These are phyloP conservation scores for Silybum marianum DNA, from an alignment of 129 eudicot species.

Conservation along the genomic window DNA sequence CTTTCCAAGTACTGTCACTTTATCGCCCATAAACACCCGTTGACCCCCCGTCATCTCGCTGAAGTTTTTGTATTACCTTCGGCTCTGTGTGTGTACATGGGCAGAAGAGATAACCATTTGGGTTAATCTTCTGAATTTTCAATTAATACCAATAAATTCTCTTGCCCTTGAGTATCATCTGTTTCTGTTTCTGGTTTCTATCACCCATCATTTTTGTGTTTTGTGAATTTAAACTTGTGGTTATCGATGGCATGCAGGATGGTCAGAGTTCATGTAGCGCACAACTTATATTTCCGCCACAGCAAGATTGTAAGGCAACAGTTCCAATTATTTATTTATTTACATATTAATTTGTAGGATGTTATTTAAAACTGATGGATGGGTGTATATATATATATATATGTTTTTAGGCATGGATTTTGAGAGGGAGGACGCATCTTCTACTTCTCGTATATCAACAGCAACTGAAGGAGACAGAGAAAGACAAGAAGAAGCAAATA, in stretches of 20 bases:
- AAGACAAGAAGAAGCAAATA: background rate
- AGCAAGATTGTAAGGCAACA: constrained; percentile 36
- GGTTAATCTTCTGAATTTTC: too few relatives aligned
- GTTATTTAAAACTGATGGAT: background rate
- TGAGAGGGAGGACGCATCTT: constrained; percentile 13
- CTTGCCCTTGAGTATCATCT: too few relatives aligned
- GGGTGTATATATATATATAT: background rate
- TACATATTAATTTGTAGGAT: background rate
- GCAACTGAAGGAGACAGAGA: constrained; percentile 1
- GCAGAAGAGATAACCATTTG: too few relatives aligned
- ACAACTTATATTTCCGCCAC: constrained; percentile 39
- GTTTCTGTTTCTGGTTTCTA: too few relatives aligned
- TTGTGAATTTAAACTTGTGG: background rate
- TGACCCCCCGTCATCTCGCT: too few relatives aligned
- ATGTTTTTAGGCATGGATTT: constrained; percentile 3
- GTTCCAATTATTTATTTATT: background rate
- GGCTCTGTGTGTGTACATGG: too few relatives aligned
- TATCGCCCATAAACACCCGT: too few relatives aligned
- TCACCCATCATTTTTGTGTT: too few relatives aligned
- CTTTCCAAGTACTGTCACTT: too few relatives aligned
- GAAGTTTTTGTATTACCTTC: too few relatives aligned
- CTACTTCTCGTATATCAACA: constrained; percentile 17
- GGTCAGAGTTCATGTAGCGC: constrained; percentile 30
- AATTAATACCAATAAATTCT: too few relatives aligned
- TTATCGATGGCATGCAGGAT: constrained; percentile 34